Base-by-base conservation (phyloP, 208 protist species). In the Leishmania tarentolae region DNA sequence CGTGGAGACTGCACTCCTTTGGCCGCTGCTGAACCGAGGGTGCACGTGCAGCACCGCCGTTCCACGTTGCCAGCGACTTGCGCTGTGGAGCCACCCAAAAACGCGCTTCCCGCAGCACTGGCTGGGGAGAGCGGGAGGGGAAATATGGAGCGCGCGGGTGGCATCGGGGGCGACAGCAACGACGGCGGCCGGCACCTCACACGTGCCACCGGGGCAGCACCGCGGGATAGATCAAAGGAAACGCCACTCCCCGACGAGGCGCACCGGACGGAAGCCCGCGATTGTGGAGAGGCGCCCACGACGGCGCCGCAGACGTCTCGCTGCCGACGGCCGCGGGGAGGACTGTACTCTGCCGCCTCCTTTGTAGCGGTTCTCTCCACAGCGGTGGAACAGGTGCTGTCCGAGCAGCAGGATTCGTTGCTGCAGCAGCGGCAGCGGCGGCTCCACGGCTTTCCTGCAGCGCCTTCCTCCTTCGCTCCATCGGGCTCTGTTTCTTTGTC, bases 291-390 rank as follows among this genome's bases (percentile, higher is more conserved):
- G n/a, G 70, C 44, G 0, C 11, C 70, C 5, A 31, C 53, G 15
- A 40, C 31, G 46, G 53, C 37, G 11, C 13, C 24, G 31, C 47
- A 40, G 24, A 13, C 28, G 8, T 9, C 44, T 65, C 72, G 17
- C 35, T 52, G 42, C 31, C 46, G 52, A 17, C 72, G 44, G n/a
- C 76, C 66, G 56, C 81, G 76, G 15, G 76, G 76, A 28, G 76
- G 76, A 0, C 6, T 81, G 13, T 78, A 81, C 61, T 78, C 76
- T 46, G 82, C 82, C 24, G 70, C 82, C 42, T 72, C 70, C 61
- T 85, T 85, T 28, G 78, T 78, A 5, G 42, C 81, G 21, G 76
- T 80, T 21, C 70, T 84, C 44, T 50, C 75, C 9, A 70, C 78
- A 6, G 59, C 72, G 37, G 56, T 80, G 28, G 3, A 69, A 28